These are phyloP conservation scores for Zalerion maritima DNA, from an alignment of 495 filamentous ascomycete species.

Conservation along the genomic window DNA sequence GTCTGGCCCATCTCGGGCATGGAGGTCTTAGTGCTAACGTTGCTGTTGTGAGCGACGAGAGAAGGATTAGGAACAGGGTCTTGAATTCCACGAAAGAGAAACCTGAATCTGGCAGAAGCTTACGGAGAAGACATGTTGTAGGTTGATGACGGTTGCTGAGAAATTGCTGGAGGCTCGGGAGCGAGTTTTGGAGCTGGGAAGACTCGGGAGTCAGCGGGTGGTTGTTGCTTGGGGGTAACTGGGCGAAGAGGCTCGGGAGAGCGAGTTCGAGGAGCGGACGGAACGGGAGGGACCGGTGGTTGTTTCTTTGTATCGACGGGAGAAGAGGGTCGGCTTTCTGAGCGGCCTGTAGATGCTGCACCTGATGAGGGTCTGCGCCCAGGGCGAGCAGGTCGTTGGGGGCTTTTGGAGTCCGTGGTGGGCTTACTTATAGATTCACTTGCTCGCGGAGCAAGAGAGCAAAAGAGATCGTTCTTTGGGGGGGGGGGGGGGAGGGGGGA, in stretches of 20 bases:
- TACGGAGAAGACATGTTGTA: slow-evolving; percentile 18
- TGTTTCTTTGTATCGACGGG: not conserved
- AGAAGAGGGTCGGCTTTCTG: not conserved
- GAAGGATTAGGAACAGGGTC: no score
- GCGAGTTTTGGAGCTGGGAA: not conserved
- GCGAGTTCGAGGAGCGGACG: not conserved
- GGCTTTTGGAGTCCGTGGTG: no score
- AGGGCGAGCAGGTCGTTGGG: no score
- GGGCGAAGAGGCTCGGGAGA: not conserved
- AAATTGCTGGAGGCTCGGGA: not conserved
- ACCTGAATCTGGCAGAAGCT: no score
- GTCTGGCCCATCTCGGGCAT: slow-evolving; percentile 5
- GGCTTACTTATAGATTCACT: no score
- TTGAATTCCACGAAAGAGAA: no score
- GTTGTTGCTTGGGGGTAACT: not conserved
- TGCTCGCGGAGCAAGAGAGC: no score
- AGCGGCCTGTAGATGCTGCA: not conserved
- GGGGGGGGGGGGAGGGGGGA: no score
- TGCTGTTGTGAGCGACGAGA: no score
- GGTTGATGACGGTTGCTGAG: not conserved
- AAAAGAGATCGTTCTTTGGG: no score
- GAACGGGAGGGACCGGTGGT: not conserved
- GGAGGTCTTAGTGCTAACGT: no score
- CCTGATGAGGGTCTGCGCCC: slow-evolving; percentile 1
- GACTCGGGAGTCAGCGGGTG: no score